Base-by-base conservation (phyloP, 2,329 filamentous ascomycete genomes). In the Berkeleyomyces basicola region DNA sequence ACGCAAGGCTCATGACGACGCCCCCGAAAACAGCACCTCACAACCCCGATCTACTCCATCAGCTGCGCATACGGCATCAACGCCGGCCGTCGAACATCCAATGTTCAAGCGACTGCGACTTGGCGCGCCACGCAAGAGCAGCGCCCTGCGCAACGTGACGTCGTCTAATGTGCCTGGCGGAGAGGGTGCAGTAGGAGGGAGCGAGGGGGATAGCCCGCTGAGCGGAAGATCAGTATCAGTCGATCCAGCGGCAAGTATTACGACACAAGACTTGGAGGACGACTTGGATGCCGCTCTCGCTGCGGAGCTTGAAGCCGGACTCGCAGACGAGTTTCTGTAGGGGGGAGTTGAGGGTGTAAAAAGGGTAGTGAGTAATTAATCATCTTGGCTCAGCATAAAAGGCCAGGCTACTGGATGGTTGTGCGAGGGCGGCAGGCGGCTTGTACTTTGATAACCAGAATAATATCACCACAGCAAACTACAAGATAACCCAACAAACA, bases 231-330 rank as follows among this genome's bases (percentile, higher is more conserved):
- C 71, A 36, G 76, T 71, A 61, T 73, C 68, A n/a, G 76, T 77
- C 6, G 76, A 76, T 36, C 74, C 59, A 68, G 71, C 49, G 66
- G 70, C 65, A 33, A 70, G 64, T 16, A 64, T 66, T 4, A 68
- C 68, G 40, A 42, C 58, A 6, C 70, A 71, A n/a, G 70, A 71
- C 47, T 70, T 71, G 6, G 71, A 71, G n/a, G 76, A 76, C 49
- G 82, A 84, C 67, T 71, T 85, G 59, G 84, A 85, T 70, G 79
- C 81, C 44, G 83, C 85, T 67, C 75, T 87, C 70, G 74, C 83
- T 68, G 82, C 82, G 1, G 83, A 81, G 66, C 74, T 84, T 66
- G 81, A 83, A 67, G 71, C 71, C 3, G 72, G 63, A 7, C 40
- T 64, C 43, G 59, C 51, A 23, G 59, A 58, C 16, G 59, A 59